These are phyloP conservation scores for Cercospora sesami DNA, from an alignment of 2,329 filamentous ascomycete genomes.

Conservation along the genomic window DNA sequence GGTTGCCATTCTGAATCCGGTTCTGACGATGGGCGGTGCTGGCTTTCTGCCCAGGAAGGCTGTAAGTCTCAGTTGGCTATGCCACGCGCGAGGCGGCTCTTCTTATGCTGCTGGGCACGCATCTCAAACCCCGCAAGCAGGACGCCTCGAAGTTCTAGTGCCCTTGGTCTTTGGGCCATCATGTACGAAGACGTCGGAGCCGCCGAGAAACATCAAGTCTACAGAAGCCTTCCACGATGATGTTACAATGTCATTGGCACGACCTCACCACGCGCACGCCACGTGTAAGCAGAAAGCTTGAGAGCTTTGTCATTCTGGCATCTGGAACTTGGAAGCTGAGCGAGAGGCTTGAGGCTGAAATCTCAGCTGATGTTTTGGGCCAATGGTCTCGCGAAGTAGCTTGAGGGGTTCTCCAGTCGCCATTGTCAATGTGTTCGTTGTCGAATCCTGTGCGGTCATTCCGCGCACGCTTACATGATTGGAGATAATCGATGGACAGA, in stretches of 20 bases:
- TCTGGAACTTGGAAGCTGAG: not conserved
- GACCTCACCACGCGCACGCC: not conserved
- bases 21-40: not conserved
- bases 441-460: not conserved
- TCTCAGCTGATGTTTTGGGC: not conserved
- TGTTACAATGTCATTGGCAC: not conserved
- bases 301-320: not conserved
- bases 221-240: not conserved
- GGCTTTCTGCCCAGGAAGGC: not conserved
- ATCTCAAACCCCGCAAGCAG: not conserved
- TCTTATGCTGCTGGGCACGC: not conserved
- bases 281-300: not conserved
- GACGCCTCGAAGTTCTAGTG: not conserved
- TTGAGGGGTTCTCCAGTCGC: not conserved
- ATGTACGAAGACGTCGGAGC: not conserved
- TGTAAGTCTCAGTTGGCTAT: not conserved
- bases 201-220: conserved; percentile 2
- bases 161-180: not conserved
- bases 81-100: not conserved
- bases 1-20: not conserved
- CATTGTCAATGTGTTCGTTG: not conserved
- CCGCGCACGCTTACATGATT: not conserved
- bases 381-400: not conserved
- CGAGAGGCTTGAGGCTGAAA: not conserved
- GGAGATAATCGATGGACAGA: not conserved